Evolutionary conservation across 2,329 filamentous ascomycete species (phyloP).

Genomic region (Plectosphaerella sp.): DNA sequence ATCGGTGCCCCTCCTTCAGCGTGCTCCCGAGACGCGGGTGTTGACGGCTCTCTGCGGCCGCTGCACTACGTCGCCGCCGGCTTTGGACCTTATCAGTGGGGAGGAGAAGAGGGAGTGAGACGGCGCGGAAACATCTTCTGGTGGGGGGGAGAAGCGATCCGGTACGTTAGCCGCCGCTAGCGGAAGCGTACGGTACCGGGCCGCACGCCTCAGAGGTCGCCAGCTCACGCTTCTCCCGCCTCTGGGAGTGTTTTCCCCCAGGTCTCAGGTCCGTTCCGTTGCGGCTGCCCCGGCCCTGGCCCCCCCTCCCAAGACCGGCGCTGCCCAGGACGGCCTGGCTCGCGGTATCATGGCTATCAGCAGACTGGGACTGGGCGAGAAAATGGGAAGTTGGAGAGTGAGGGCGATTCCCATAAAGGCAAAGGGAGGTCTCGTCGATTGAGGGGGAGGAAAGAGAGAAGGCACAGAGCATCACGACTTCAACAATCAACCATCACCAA

Average conservation of each 20-base stretch:
- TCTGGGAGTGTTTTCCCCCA: background rate
- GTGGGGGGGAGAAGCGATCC: background rate
- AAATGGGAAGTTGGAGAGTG: background rate
- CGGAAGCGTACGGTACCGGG: slow-evolving; percentile 1
- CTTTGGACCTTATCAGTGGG: background rate
- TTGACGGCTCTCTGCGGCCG: background rate
- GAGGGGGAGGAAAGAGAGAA: background rate
- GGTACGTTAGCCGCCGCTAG: slow-evolving; percentile 1
- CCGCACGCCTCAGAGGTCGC: background rate
- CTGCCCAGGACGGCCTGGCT: too few relatives aligned
- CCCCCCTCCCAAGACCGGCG: too few relatives aligned
- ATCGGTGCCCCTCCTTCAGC: background rate
- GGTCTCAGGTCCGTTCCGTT: too few relatives aligned
- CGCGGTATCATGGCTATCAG: too few relatives aligned
- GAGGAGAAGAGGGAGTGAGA: background rate
- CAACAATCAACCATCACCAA: background rate
- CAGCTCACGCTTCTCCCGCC: background rate
- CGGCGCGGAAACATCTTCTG: background rate
- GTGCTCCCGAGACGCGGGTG: background rate
- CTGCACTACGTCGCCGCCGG: background rate
- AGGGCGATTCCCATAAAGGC: background rate
- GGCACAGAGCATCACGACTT: background rate
- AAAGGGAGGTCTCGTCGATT: background rate
- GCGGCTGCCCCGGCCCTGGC: too few relatives aligned
- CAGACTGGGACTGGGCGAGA: background rate